These are phyloP conservation scores for Amanita muscaria DNA, from an alignment of 768 basidiomycete species.

Conservation along the genomic window DNA sequence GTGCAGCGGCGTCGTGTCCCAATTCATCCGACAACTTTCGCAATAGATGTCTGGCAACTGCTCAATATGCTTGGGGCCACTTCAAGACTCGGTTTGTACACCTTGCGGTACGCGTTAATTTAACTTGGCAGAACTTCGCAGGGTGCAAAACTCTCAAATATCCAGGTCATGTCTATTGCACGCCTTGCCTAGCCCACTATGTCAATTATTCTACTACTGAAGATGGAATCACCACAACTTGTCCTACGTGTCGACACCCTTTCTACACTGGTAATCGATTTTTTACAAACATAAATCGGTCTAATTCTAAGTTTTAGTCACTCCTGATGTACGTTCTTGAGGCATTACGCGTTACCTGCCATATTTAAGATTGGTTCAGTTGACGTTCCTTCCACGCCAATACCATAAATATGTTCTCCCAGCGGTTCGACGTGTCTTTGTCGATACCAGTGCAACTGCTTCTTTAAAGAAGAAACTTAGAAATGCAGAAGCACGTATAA, in stretches of 20 bases:
- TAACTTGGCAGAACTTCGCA: background rate
- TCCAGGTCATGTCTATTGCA: conserved; percentile 58
- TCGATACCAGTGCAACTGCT: conserved; percentile 24
- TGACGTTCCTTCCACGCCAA: conserved; percentile 38
- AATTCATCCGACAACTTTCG: background rate
- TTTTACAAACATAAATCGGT: conserved; percentile 8
- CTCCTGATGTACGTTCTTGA: conserved; percentile 19
- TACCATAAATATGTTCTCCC: conserved; percentile 40
- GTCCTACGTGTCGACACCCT: conserved; percentile 49
- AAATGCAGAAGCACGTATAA: conserved; percentile 29
- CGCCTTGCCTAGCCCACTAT: conserved; percentile 39
- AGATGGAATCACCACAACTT: conserved; percentile 32
- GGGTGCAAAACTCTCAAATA: conserved; percentile 7
- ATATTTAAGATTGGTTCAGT: conserved; percentile 18
- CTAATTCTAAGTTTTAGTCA: conserved; percentile 20
- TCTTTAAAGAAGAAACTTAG: conserved; percentile 25
- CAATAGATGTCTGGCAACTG: conserved; percentile 23
- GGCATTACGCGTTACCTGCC: background rate
- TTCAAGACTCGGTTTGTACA: conserved; percentile 46
- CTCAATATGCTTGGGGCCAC: conserved; percentile 45
- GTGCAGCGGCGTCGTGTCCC: background rate
- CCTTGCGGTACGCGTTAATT: conserved; percentile 46
- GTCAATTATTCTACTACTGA: conserved; percentile 25
- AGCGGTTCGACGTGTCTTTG: conserved; percentile 41
- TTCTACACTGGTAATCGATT: conserved; percentile 42